Percentiles rank a stretch among this genome's conserved stretches.
These are phyloP conservation scores for Microdochium nivale DNA, from an alignment of 2,329 filamentous ascomycete genomes.

Conservation along the genomic window DNA sequence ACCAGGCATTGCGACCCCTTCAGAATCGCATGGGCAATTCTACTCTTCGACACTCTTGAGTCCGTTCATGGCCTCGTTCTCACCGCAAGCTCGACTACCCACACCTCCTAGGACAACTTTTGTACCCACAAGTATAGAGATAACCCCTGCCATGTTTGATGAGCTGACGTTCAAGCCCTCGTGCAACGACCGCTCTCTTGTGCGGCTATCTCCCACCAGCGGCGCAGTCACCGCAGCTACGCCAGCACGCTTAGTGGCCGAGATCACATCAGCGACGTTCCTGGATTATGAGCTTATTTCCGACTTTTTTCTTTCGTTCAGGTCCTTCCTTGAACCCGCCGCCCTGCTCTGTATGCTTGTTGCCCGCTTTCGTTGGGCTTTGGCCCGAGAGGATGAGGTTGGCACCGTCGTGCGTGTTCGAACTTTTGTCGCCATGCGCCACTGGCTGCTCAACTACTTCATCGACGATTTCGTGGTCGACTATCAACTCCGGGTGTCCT, in stretches of 20 bases:
- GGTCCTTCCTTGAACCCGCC: slow-evolving; percentile 69
- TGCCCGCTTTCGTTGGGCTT: slow-evolving; percentile 78
- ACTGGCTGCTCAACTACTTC: slow-evolving; percentile 98
- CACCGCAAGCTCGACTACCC: slow-evolving; percentile 19
- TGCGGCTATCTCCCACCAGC: slow-evolving; percentile 66
- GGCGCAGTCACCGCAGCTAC: slow-evolving; percentile 82
- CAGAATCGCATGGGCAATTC: slow-evolving; percentile 25
- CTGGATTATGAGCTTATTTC: slow-evolving; percentile 95
- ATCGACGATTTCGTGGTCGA: slow-evolving; percentile 84
- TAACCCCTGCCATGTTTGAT: slow-evolving; percentile 76
- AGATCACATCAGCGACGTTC: slow-evolving; percentile 93
- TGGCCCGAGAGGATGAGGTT: slow-evolving; percentile 69
- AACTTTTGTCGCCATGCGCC: slow-evolving; percentile 88
- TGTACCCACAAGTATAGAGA: slow-evolving; percentile 38
- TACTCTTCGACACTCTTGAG: slow-evolving; percentile 14
- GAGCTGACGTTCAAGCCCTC: slow-evolving; percentile 66
- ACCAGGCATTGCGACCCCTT: slow-evolving; percentile 17
- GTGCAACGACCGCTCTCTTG: slow-evolving; percentile 72
- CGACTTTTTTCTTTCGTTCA: slow-evolving; percentile 95
- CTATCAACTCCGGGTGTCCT: slow-evolving; percentile 63
- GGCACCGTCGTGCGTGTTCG: slow-evolving; percentile 92
- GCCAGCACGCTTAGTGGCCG: slow-evolving; percentile 81
- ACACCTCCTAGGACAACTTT: slow-evolving; percentile 23
- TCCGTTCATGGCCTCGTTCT: slow-evolving; percentile 27
- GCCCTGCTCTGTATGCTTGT: slow-evolving; percentile 79